Evolutionary conservation across 768 basidiomycete genomes (phyloP), one percentile per base, ranked within the genome.

Genomic region (Rhizopogon roseolus): DNA sequence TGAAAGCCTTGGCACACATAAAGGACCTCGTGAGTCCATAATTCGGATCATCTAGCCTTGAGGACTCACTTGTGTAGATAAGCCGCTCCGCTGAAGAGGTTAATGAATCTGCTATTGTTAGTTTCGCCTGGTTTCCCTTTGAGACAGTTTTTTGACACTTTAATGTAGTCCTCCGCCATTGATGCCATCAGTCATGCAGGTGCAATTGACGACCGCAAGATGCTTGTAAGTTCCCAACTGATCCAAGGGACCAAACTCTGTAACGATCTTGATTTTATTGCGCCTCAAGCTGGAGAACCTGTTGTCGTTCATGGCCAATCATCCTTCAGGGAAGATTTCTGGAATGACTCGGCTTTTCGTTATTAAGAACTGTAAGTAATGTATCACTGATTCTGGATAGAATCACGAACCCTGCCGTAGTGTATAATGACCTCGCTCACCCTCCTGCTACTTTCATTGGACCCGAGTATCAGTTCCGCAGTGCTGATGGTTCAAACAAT

Each of bases 391-490:
- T 3, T 22, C 17, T n/a, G 16, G 7, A 52, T 19, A 57, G 46
- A 17, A 28, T 32, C 29, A 27, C 32, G 32, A 48, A 50, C n/a
- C n/a, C 19, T 6, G 39, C 58, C 14, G 25, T 57, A 91, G 89
- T 90, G 54, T 93, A 91, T 67, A 81, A 86, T 57, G 93, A 94
- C 66, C 78, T 96, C 14, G 68, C 82, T 0, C 92, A 93, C 66
- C 92, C 92, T 2, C 78, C 90, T 6, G 72, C 82, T 6, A 89
- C 90, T 1, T 82, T 74, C 58, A 67, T 91, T 38, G 83, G 88
- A 17, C 72, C 76, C 25, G 59, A 80, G 46, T 85, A 82, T 58
- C 76, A 82, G 1, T 92, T 79, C 74, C 82, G 93, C 37, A 66
- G 78, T 1, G 86, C 89, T 5, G 92, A 94, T 66, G 93, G 93